Conservation (phyloP, 305 asterid genomes). For the Euphrasia arctica region DNA sequence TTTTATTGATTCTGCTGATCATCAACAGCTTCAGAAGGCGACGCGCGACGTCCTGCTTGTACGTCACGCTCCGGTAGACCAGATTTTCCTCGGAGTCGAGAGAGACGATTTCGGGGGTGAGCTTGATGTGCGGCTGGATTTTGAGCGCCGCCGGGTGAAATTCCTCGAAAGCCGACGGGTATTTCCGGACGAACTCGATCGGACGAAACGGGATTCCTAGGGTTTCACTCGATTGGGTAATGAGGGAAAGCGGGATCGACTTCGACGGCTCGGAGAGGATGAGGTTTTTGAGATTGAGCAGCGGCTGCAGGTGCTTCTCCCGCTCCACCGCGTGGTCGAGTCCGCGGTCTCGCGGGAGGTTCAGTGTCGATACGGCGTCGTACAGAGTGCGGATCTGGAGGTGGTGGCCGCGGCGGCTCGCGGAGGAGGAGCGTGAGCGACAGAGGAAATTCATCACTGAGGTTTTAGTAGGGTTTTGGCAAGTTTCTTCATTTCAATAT, state of each 20-base stretch:
- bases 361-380: constrained; percentile 48
- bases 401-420: constrained; percentile 30
- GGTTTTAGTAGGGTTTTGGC: constrained; percentile 47
- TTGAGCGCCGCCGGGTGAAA: constrained; percentile 56
- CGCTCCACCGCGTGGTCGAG: constrained; percentile 90
- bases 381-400: constrained; percentile 43
- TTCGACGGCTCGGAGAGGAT: constrained; percentile 73
- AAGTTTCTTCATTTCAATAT: not conserved
- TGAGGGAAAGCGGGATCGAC: constrained; percentile 59
- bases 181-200: constrained; percentile 68
- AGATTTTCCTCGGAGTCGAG: constrained; percentile 57
- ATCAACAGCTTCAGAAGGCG: constrained; percentile 83
- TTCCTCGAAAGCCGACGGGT: constrained; percentile 67
- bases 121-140: constrained; percentile 73
- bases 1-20: constrained; percentile 58
- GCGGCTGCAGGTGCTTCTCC: constrained; percentile 69
- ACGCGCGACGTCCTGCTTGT: constrained; percentile 58
- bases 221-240: constrained; percentile 45
- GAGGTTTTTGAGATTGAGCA: constrained; percentile 63
- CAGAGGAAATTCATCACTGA: constrained; percentile 39
- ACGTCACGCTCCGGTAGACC: constrained; percentile 47
- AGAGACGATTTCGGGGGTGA: constrained; percentile 45
- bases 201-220: constrained; percentile 74
- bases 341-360: constrained; percentile 80
- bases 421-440: constrained; percentile 30